These are phyloP conservation scores for Heliocybe sulcata DNA, from an alignment of 1,284 basidiomycete species.

Conservation along the genomic window DNA sequence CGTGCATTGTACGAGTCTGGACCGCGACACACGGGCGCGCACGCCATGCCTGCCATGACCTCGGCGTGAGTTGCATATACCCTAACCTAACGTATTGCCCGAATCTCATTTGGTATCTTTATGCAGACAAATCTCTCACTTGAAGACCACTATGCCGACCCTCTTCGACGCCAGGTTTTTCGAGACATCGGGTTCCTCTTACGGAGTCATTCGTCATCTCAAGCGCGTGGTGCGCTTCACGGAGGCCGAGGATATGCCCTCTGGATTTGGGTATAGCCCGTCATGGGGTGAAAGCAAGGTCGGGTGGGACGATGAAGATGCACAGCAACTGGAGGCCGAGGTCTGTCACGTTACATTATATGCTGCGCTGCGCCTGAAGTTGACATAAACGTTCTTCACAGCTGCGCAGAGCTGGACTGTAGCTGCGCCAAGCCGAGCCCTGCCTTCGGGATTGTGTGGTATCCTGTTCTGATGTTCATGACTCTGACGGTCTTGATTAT, in stretches of 20 bases:
- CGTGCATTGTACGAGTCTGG: not conserved
- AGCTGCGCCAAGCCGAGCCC: not conserved
- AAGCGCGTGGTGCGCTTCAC: not conserved
- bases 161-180: not conserved
- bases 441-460: no score
- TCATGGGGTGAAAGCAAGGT: not conserved
- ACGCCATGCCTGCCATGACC: not conserved
- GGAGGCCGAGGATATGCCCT: not conserved
- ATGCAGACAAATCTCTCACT: not conserved
- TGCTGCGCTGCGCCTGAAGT: not conserved
- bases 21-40: not conserved
- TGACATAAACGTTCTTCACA: not conserved
- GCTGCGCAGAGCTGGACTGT: not conserved
- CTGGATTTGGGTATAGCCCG: not conserved
- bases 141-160: not conserved
- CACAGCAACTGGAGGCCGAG: not conserved
- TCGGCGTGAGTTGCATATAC: not conserved
- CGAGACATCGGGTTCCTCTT: not conserved
- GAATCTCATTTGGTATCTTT: not conserved
- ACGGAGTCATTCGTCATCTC: not conserved
- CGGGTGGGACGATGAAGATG: conserved; percentile 3
- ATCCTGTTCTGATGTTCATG: no score
- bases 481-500: no score
- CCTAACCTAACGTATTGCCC: not conserved
- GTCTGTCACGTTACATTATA: not conserved